phyloP scores from a whole-genome alignment of 2,329 filamentous ascomycete genomes.

The Plectosphaerella sp. region DNA sequence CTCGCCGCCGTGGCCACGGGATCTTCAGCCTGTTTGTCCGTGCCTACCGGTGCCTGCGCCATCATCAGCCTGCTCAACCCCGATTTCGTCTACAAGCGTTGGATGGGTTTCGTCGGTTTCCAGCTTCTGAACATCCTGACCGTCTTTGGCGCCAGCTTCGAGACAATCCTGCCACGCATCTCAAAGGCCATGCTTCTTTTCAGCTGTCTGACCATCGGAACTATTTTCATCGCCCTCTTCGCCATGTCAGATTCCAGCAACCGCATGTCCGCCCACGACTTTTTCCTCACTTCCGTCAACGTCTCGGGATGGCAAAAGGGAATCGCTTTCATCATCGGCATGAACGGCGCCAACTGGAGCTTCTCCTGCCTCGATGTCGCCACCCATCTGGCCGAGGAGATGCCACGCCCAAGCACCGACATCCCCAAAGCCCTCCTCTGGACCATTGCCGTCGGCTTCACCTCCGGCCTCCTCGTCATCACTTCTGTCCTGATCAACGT shows the following conservation, averaged over 20 bases:
- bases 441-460: constrained; percentile 17
- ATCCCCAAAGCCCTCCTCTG: constrained; percentile 18
- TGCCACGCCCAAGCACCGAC: constrained; percentile 17
- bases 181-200: constrained; percentile 19
- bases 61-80: constrained; percentile 17
- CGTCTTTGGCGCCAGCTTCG: constrained; percentile 14
- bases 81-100: constrained; percentile 17
- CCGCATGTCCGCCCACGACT: constrained; percentile 12
- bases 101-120: constrained; percentile 21
- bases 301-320: constrained; percentile 19
- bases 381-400: constrained; percentile 22
- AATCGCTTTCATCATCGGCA: constrained; percentile 21
- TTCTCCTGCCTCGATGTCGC: constrained; percentile 22
- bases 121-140: constrained; percentile 19
- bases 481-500: constrained; percentile 20
- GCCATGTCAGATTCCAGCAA: constrained; percentile 13
- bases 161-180: constrained; percentile 17
- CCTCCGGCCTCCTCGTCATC: constrained; percentile 14
- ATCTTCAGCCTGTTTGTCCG: constrained; percentile 17
- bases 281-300: constrained; percentile 17
- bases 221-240: constrained; percentile 19
- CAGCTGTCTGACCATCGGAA: constrained; percentile 16
- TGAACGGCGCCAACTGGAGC: constrained; percentile 23
- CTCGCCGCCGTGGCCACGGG: constrained; percentile 18
- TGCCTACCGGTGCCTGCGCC: constrained; percentile 14